A percentile compares a stretch with the other conserved stretches of the same genome.
Conservation (phyloP, 225 moss, liverwort and hornwort species). For the Lunularia cruciata region DNA sequence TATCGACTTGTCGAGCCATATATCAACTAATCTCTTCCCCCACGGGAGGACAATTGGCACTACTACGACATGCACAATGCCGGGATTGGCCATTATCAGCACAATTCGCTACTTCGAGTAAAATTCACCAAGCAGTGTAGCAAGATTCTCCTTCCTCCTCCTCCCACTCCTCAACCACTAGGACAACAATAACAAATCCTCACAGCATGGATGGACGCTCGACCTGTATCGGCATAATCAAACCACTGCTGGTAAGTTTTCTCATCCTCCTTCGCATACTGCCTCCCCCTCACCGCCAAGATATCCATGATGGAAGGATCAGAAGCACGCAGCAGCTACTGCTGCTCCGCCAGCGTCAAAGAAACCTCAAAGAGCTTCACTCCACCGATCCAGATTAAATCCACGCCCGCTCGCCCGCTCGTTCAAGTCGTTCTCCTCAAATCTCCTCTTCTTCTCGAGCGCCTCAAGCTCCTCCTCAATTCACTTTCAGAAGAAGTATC, state of each 20-base stretch:
- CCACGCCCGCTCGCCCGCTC: not conserved
- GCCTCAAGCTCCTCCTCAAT: not conserved
- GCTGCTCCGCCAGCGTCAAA: not conserved
- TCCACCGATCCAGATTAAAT: conserved; percentile 10
- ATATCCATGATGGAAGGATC: conserved; percentile 63
- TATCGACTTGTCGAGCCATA: too few species aligned
- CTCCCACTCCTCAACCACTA: too few species aligned
- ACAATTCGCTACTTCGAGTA: not conserved
- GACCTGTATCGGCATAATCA: conserved; percentile 84
- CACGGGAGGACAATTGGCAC: too few species aligned
- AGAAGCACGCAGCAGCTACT: conserved; percentile 9
- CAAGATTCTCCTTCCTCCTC: too few species aligned
- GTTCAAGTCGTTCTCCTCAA: not conserved
- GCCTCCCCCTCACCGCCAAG: conserved; percentile 55
- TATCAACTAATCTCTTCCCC: too few species aligned
- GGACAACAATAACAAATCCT: too few species aligned
- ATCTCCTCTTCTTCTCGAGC: not conserved
- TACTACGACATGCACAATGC: too few species aligned
- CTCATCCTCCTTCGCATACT: conserved; percentile 80
- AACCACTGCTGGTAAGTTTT: conserved; percentile 85
- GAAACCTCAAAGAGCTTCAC: not conserved
- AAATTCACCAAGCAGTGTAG: too few species aligned
- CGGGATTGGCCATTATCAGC: too few species aligned
- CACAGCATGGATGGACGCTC: too few species aligned
- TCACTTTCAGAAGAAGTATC: not conserved